phyloP scores from a whole-genome alignment of 495 filamentous ascomycete genomes.

The Xylaria longipes region DNA sequence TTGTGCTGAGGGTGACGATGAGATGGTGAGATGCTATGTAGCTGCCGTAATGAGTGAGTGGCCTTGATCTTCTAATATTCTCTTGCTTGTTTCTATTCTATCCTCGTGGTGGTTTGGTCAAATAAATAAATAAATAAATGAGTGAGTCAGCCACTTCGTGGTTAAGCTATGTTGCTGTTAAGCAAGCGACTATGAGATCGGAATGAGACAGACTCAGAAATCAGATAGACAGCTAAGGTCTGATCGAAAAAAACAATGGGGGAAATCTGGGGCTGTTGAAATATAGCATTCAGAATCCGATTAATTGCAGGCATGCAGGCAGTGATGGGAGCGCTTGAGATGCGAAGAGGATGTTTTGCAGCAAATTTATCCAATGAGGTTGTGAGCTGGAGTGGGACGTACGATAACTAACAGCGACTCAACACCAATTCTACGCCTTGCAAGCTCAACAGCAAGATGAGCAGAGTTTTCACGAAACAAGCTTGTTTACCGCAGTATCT shows the following conservation, averaged over 20 bases:
- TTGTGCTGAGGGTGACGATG: neutral
- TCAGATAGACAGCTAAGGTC: neutral
- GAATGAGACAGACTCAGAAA: neutral
- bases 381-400: conserved; percentile 15
- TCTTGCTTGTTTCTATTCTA: no score
- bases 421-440: neutral
- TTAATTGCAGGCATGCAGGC: neutral
- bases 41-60: no score
- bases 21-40: neutral
- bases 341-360: neutral
- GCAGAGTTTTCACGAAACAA: neutral
- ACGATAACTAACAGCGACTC: neutral
- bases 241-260: neutral
- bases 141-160: neutral
- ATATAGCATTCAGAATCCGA: neutral
- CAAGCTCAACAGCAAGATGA: neutral
- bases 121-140: neutral
- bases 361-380: conserved; percentile 14
- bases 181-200: neutral
- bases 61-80: no score
- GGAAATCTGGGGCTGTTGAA: neutral
- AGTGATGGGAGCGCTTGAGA: neutral
- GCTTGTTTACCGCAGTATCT: neutral
- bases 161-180: neutral
- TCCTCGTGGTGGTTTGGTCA: neutral